phyloP scores from a whole-genome alignment of 108 stramenopile genomes.

The Nitzschia inconspicua region DNA sequence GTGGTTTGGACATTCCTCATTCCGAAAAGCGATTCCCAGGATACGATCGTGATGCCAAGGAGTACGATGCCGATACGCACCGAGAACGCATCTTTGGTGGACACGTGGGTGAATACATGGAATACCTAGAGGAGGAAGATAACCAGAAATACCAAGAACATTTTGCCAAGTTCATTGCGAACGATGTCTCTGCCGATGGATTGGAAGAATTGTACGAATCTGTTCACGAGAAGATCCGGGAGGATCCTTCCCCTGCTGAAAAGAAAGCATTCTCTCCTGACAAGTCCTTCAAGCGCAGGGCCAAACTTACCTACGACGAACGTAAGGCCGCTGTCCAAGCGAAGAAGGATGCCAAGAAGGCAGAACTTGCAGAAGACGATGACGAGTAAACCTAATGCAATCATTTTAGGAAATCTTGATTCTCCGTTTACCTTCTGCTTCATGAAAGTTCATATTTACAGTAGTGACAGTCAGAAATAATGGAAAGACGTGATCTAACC shows the following conservation, averaged over 20 bases:
- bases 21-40: slow-evolving; percentile 99
- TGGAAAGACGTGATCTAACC: too few species aligned
- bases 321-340: slow-evolving; percentile 89
- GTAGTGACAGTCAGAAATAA: not conserved
- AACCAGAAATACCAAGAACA: slow-evolving; percentile 91
- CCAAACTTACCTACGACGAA: slow-evolving; percentile 89
- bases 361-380: slow-evolving; percentile 84
- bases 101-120: slow-evolving; percentile 97
- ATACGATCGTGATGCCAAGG: slow-evolving; percentile 96
- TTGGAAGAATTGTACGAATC: slow-evolving; percentile 88
- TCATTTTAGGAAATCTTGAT: not conserved
- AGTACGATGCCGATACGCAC: slow-evolving; percentile 97
- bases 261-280: slow-evolving; percentile 87
- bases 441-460: not conserved
- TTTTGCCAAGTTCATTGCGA: slow-evolving; percentile 81
- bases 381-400: slow-evolving; percentile 21
- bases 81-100: slow-evolving; percentile 97
- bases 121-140: slow-evolving; percentile 97
- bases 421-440: not conserved
- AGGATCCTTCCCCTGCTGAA: slow-evolving; percentile 85
- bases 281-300: slow-evolving; percentile 92
- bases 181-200: slow-evolving; percentile 81
- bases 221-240: slow-evolving; percentile 96
- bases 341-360: slow-evolving; percentile 95
- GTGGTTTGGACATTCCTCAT: slow-evolving; percentile 97